Conservation (phyloP, 2,329 filamentous ascomycete genomes). For the Colletotrichum lindemuthianum region DNA sequence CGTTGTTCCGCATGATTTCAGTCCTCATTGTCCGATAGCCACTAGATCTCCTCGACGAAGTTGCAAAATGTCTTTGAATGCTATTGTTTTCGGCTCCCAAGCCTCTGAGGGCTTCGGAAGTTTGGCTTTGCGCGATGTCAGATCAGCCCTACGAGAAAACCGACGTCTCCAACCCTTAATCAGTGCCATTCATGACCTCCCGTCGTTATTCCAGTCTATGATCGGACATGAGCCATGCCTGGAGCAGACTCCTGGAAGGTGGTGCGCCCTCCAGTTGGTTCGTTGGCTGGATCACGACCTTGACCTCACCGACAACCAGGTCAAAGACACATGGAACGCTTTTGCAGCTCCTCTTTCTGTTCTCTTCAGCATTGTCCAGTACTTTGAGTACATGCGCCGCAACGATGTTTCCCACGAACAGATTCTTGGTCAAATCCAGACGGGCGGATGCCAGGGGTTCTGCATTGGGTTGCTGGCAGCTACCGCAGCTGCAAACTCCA, state of each 20-base stretch:
- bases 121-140: not conserved
- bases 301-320: not conserved
- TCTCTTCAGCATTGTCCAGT: not conserved
- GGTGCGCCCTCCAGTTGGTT: not conserved
- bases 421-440: not conserved
- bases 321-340: not conserved
- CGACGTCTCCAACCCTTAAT: not conserved
- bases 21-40: no score
- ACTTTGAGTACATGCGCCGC: not conserved
- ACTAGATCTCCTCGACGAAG: no score
- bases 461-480: conserved; percentile 1
- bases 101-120: not conserved
- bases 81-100: not conserved
- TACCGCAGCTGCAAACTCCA: not conserved
- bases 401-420: not conserved
- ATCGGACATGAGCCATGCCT: not conserved
- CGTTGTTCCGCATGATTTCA: no score
- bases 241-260: not conserved
- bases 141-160: not conserved
- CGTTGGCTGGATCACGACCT: conserved; percentile 6
- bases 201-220: not conserved
- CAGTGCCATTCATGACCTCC: not conserved
- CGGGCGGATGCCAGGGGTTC: conserved; percentile 2
- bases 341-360: conserved; percentile 1
- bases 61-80: conserved; percentile 6